Evolutionary conservation across 345 rosid species (phyloP), one percentile per base, ranked within the genome.

Genomic region (Lumnitzera littorea): DNA sequence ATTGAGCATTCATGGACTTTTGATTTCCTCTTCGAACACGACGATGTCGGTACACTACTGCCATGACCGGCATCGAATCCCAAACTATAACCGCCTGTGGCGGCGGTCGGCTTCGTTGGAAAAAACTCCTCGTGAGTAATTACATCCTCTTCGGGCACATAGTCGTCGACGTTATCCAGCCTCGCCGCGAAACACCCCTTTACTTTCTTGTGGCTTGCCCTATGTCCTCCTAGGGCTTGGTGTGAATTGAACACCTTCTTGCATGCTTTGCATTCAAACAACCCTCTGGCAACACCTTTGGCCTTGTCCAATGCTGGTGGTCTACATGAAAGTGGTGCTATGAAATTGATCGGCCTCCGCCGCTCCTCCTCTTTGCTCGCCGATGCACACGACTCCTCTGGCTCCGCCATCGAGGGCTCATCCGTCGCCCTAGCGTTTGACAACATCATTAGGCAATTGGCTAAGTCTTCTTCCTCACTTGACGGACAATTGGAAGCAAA

Each of bases 131-230:
- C 89, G 46, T 77, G 76, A 0, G 80, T 77, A 65, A 79, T 69
- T 53, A 71, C 76, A 27, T 78, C 78, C 7, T 79, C 82, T 10
- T 81, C 85, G 6, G 63, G 75, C 29, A 67, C 46, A 57, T 64
- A 67, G 49, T 77, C 79, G 17, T 80, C 79, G 0, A 60, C 61
- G 1, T 69, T 74, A 60, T 83, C 87, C 24, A 74, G 64, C 66
- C 87, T 67, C 0, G 96, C 87, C 12, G 99, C 99, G 67, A 88
- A 95, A 62, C 99, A 95, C 25, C 99, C 99, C 72, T 88, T 91
- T 43, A 95, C 99, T 62, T 95, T 95, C 80, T 95, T 91, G 77
- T 95, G 99, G 76, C 99, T 95, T 11, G 99, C 99, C 76, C 99
- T 81, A 67, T 95, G 99, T 53, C 99, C 99, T 2, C 99, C 99